phyloP scores from a whole-genome alignment of 768 basidiomycete species.

The Termitomyces titanicus region DNA sequence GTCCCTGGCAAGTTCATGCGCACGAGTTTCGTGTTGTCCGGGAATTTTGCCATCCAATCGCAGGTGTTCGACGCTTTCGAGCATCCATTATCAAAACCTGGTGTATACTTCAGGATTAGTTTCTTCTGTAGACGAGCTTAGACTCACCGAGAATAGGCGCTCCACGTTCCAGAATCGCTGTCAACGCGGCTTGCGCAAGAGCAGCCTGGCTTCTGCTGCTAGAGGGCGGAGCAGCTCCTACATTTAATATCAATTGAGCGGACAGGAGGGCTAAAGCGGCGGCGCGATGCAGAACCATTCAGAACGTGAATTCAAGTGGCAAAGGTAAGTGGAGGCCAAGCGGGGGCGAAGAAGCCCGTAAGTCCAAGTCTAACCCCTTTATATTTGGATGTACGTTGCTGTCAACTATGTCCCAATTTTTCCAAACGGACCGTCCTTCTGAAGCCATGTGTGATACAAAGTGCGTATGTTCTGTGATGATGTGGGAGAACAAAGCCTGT shows the following conservation, averaged over 20 bases:
- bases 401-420: not conserved
- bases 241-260: not conserved
- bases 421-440: not conserved
- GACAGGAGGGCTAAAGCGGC: not conserved
- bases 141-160: conserved; percentile 29
- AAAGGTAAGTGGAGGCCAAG: not conserved
- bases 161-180: conserved; percentile 26
- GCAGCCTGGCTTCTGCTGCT: conserved; percentile 4
- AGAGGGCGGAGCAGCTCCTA: not conserved
- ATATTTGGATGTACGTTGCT: not conserved
- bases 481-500: not conserved
- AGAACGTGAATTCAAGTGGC: not conserved
- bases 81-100: conserved; percentile 34
- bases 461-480: not conserved
- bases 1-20: conserved; percentile 52
- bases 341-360: not conserved
- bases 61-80: conserved; percentile 29
- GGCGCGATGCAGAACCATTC: not conserved
- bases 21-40: conserved; percentile 39
- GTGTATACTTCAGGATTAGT: not conserved
- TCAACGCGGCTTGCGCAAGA: conserved; percentile 23
- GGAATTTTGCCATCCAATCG: conserved; percentile 43
- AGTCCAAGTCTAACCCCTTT: not conserved
- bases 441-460: not conserved
- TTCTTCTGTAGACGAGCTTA: not conserved